Conservation (phyloP, 2,329 filamentous ascomycete species). For the Trichoderma sp. region DNA sequence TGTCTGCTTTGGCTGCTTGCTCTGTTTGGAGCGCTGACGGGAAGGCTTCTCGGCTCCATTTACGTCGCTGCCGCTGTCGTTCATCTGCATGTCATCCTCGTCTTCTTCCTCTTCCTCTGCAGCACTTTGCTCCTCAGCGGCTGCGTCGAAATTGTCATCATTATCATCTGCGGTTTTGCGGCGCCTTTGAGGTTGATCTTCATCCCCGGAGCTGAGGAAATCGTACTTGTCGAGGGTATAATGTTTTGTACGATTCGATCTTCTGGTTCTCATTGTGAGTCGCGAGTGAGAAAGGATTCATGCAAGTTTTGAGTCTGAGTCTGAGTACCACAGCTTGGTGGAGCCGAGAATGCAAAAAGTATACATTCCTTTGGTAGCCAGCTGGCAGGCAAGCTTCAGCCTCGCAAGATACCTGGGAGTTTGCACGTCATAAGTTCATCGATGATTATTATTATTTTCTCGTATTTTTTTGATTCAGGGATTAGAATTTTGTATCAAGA, state of each 20-base stretch:
- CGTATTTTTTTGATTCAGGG: not conserved
- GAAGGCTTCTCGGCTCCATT: conserved; percentile 29
- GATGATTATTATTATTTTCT: not conserved
- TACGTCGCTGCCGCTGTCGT: conserved; percentile 33
- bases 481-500: not conserved
- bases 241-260: conserved; percentile 37
- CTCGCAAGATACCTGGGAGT: not conserved
- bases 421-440: not conserved
- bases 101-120: conserved; percentile 31
- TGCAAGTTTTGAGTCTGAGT: conserved; percentile 6
- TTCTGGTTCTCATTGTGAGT: conserved; percentile 38
- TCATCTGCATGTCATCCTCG: conserved; percentile 33
- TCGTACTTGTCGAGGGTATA: conserved; percentile 37
- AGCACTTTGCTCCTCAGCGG: conserved; percentile 22
- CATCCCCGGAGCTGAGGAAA: conserved; percentile 36
- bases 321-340: conserved; percentile 10
- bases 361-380: not conserved
- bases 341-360: not conserved
- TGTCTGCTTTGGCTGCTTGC: conserved; percentile 27
- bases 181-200: conserved; percentile 25
- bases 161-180: conserved; percentile 29
- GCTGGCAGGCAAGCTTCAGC: not conserved
- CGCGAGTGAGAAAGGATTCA: not conserved
- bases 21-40: conserved; percentile 29
- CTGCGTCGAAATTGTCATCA: conserved; percentile 35